Evolutionary conservation across 495 filamentous ascomycete species (phyloP), one percentile per base, ranked within the genome.

Genomic region (Aspergillus funiculosus): DNA sequence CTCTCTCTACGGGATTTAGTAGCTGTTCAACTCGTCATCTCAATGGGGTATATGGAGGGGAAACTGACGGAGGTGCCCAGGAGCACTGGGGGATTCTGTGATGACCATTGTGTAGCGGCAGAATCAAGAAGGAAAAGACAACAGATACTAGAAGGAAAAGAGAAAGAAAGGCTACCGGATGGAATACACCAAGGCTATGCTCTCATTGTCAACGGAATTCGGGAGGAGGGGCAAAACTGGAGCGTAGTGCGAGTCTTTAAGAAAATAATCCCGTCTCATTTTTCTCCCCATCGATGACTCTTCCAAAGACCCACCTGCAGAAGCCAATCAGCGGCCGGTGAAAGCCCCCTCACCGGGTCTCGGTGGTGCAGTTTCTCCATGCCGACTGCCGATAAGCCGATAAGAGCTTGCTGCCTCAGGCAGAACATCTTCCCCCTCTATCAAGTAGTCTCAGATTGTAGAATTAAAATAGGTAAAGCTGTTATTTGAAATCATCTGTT

Each of bases 1-100:
- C 62, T 66, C 71, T 76, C 68, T 78, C 81, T 85, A 76, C 74
- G 74, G 74, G 74, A 78, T 78, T 78, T 76, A 78, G 74, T 69
- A 77, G 66, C 66, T 55, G 62, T 66, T 52, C 59, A 59, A 20
- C 18, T 29, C 24, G 32, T n/a, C 3, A 31, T 4, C n/a, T n/a
- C 11, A 13, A 26, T 19, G 19, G 30, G 39, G 15, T 4, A 30
- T 15, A 38, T 37, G 48, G 22, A 41, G 51, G 47, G 32, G 51
- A 43, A 54, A 76, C 73, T 74, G 71, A 76, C 73, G 66, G 61
- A 68, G 52, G 54, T 13, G 48, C 36, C 39, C 60, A 52, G 57
- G 19, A 17, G 53, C 38, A 48, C 49, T 56, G 39, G 36, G 50
- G 21, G 48, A 37, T 57, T 63, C 51, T 29, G 59, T 31, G 32